These are phyloP conservation scores for Exophiala viscosa DNA, from an alignment of 2,329 filamentous ascomycete species.

Conservation along the genomic window DNA sequence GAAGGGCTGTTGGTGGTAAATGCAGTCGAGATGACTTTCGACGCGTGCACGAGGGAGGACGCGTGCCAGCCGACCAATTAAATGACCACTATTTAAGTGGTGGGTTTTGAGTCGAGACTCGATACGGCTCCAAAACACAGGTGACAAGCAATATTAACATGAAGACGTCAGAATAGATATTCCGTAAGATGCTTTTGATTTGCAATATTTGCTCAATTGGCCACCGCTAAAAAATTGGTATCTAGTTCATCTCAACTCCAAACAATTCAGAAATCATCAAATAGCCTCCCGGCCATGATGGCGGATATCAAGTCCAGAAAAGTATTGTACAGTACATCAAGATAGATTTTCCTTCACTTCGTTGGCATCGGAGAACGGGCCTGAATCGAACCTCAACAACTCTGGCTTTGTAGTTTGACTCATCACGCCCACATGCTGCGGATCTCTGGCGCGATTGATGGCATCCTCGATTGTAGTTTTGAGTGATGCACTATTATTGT, in stretches of 20 bases:
- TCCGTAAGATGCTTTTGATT: conserved; percentile 5
- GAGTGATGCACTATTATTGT: conserved; percentile 31
- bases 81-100: too few species aligned
- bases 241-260: not conserved
- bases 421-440: conserved; percentile 15
- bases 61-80: too few species aligned
- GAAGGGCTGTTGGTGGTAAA: too few species aligned
- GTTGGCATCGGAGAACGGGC: conserved; percentile 44
- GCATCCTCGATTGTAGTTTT: conserved; percentile 32
- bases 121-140: too few species aligned
- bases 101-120: too few species aligned
- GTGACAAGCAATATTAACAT: too few species aligned
- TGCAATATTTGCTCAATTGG: not conserved
- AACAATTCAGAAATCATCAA: conserved; percentile 12
- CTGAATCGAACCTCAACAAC: conserved; percentile 32
- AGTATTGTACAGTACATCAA: conserved; percentile 20
- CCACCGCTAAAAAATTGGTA: conserved; percentile 3
- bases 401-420: conserved; percentile 26
- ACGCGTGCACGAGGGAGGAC: too few species aligned
- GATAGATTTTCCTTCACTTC: conserved; percentile 35
- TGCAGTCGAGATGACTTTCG: too few species aligned
- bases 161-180: not conserved
- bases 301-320: conserved; percentile 5
- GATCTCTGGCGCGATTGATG: conserved; percentile 28
- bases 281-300: conserved; percentile 6